Conservation (phyloP, 345 rosid species). For the Eucalyptus curtisii region DNA sequence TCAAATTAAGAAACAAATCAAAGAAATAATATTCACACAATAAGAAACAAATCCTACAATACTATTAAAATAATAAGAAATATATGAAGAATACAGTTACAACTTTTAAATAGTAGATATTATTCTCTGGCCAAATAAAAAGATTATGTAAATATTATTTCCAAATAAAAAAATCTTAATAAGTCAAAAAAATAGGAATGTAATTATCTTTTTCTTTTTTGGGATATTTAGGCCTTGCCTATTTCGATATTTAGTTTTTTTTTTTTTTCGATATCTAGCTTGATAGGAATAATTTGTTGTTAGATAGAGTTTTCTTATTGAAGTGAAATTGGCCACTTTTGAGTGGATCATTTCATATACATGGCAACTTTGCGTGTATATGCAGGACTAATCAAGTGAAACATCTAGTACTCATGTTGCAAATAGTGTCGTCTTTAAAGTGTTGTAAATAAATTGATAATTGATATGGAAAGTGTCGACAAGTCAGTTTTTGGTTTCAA, state of each 20-base stretch:
- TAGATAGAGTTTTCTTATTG: not conserved
- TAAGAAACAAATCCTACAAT: too few species aligned
- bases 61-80: too few species aligned
- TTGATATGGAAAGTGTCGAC: not conserved
- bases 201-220: too few species aligned
- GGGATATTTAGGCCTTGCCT: not conserved
- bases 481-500: not conserved
- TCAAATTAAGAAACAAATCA: too few species aligned
- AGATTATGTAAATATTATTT: too few species aligned
- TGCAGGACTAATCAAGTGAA: not conserved
- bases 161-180: too few species aligned
- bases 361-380: not conserved
- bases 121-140: too few species aligned
- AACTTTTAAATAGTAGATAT: too few species aligned
- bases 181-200: too few species aligned
- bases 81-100: too few species aligned
- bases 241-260: not conserved
- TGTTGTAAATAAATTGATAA: not conserved
- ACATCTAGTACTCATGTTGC: not conserved
- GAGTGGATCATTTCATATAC: not conserved
- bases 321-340: not conserved
- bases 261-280: not conserved
- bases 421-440: not conserved
- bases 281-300: not conserved
- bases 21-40: too few species aligned